Base-by-base conservation (phyloP, 805 yeast species). In the Wickerhamiella brachini region DNA sequence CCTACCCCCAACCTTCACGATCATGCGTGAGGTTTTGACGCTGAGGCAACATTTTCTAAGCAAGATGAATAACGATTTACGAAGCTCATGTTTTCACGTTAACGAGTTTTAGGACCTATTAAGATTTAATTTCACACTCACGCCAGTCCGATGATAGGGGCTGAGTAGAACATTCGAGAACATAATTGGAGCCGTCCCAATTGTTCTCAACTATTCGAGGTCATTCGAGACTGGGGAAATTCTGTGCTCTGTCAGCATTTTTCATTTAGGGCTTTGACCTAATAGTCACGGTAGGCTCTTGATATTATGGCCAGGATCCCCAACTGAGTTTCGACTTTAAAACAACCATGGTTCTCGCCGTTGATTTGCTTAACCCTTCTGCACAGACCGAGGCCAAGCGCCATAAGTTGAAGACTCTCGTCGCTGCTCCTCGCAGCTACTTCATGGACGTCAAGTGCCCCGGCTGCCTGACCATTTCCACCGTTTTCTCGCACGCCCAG, bases 371-470 rank as follows among this genome's bases (percentile, higher is more conserved):
- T 72, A 85, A 93, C 94, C 99, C 99, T 75, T 75, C 84, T 73
- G 85, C 95, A 71, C 94, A 90, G 71, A 72, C 95, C 65, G 99
- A 93, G 83, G 89, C 88, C 68, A 83, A 81, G 76, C 81, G 89
- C 76, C 95, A 93, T 87, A 93, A 93, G 79, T 81, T 89, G 71
- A 93, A 90, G 88, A 81, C 85, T 69, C 84, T 93, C 71, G 99
- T 93, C 65, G 96, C 90, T 74, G 72, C 85, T 59, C 99, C 99
- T 76, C 86, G 97, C 83, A 89, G 97, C 56, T 93, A 78, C 83
- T 93, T 93, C 85, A 89, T 93, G 96, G 99, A 93, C 72, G 98
- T 93, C 67, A 93, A 90, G 77, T 93, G 98, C 77, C 97, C 95
- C 75, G 97, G 98, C 68, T 93, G 99, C 80, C 80, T 90, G 73